Conservation (phyloP, 2,329 filamentous ascomycete species). For the Fusarium sp. region DNA sequence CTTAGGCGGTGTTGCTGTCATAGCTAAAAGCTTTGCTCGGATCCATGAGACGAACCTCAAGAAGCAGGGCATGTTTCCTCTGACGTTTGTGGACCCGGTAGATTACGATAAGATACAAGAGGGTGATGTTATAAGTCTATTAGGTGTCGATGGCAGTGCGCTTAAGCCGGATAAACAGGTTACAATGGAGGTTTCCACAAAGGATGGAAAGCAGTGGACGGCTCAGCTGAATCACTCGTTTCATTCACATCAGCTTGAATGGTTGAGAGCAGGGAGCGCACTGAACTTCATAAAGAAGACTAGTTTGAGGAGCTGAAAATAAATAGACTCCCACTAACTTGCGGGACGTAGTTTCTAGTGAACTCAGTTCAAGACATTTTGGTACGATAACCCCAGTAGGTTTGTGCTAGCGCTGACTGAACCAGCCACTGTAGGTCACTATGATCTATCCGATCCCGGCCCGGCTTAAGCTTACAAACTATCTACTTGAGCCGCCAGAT, state of each 20-base stretch:
- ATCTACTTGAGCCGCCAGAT: too few species aligned
- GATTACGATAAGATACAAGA: constrained; percentile 78
- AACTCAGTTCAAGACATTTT: too few species aligned
- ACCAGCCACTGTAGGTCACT: too few species aligned
- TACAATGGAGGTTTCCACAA: constrained; percentile 11
- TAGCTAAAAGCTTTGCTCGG: constrained; percentile 84
- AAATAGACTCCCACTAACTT: too few species aligned
- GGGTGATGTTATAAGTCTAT: constrained; percentile 16
- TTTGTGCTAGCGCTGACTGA: too few species aligned
- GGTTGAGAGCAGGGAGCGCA: constrained; percentile 24
- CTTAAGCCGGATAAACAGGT: constrained; percentile 18
- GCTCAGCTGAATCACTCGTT: constrained; percentile 27
- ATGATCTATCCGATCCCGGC: too few species aligned
- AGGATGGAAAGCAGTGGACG: constrained; percentile 13
- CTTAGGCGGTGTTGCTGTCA: constrained; percentile 84
- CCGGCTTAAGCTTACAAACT: too few species aligned
- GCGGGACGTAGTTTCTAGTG: too few species aligned
- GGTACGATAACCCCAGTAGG: too few species aligned
- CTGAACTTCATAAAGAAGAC: constrained; percentile 22
- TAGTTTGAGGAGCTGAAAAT: too few species aligned
- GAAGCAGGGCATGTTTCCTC: constrained; percentile 71
- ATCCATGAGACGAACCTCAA: constrained; percentile 95
- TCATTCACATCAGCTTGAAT: constrained; percentile 18
- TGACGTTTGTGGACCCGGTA: constrained; percentile 77
- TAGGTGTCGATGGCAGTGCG: constrained; percentile 10